Evolutionary conservation across 2,329 filamentous ascomycete genomes (phyloP), one percentile per base, ranked within the genome.

Genomic region (Alternaria conjuncta): DNA sequence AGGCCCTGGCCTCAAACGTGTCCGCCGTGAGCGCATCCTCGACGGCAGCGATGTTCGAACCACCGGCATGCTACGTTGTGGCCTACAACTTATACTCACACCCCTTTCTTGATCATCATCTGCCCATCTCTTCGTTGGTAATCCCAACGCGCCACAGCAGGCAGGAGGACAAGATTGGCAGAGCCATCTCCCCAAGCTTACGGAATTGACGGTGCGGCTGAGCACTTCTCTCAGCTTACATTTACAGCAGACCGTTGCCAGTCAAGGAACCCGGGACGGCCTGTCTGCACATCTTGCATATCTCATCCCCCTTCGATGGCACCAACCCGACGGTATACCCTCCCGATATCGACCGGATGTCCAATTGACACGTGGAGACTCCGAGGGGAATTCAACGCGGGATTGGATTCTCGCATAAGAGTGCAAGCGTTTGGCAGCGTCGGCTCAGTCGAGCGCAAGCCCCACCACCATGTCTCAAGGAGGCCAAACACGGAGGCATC

Each of bases 61-160:
- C 2, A 85, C 83, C 1, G 92, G 97, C 68, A 97, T 98, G 95
- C 81, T 97, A 71, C 50, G 47, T 63, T 18, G 51, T 62, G 23
- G 65, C 65, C 21, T 54, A 68, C 7, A 60, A 69, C 15, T 51
- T 67, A 61, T 67, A 43, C 49, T 47, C 7, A 50, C 64, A 9
- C 76, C 65, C 62, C 15, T 36, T n/a, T 36, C 32, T 36, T 36
- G 32, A n/a, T 36, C 15, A 36, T 36, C 15, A 36, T 36, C 4
- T 36, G 32, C 1, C 32, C 32, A 36, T 36, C 32, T 36, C 32
- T 36, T 36, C 32, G 32, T 36, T 36, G 32, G 15, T 41, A 18
- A 18, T 41, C 36, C 36, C 36, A 41, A 18, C 32, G 15, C 32
- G 15, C 32, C 32, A 3, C 32, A 41, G 32, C 32, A 41, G 15